A percentile compares a stretch with the other conserved stretches of the same genome.
Evolutionary conservation across 139 green algal genomes (phyloP).

Genomic region (Chlamydomonas incerta): DNA sequence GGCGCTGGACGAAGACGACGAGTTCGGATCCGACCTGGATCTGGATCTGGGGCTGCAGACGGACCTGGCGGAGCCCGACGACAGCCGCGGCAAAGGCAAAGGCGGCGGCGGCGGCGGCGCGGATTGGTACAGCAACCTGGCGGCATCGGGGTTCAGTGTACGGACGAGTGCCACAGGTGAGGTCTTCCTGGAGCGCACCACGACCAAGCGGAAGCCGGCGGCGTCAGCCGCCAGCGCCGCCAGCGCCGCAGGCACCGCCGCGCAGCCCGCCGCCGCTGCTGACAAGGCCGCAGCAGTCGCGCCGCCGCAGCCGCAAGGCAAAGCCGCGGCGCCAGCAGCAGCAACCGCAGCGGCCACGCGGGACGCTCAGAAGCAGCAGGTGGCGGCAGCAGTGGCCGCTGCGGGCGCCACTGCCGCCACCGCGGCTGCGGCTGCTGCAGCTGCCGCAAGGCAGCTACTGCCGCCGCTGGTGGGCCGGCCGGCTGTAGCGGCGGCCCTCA

Average conservation of each 20-base stretch:
- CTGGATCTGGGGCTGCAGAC: neutral
- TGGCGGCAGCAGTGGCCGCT: neutral
- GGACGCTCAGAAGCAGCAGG: neutral
- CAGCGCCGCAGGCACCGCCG: neutral
- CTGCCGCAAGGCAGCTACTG: neutral
- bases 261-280: neutral
- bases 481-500: neutral
- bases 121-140: conserved; percentile 7
- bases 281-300: neutral
- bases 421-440: neutral
- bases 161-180: conserved; percentile 8
- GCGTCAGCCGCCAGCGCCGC: neutral
- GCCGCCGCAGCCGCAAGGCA: neutral
- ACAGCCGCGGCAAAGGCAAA: neutral
- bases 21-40: conserved; percentile 12
- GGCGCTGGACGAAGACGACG: neutral
- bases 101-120: neutral
- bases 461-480: conserved; percentile 1
- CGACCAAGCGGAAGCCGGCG: neutral
- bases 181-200: conserved; percentile 31
- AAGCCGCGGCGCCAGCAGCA: neutral
- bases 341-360: neutral
- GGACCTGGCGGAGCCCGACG: neutral
- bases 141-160: conserved; percentile 12
- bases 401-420: neutral